Percentiles rank a stretch among this genome's conserved stretches.
Evolutionary conservation across 108 stramenopile genomes (phyloP).

Genomic region (Pseudonitzschia pungens): DNA sequence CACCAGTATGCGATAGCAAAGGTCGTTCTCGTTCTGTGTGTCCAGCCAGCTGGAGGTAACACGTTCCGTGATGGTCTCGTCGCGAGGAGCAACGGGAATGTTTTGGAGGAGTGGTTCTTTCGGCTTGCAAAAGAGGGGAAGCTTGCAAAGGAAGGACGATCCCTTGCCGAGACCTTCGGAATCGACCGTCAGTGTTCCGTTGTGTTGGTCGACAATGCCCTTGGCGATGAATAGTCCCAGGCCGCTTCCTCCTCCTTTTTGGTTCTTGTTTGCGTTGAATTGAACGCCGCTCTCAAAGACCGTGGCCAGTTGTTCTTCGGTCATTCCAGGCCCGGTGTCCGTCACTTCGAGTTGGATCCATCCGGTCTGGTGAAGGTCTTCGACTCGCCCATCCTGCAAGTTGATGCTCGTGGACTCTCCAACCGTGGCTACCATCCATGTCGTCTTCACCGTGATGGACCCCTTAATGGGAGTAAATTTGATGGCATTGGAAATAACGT

Average conservation of each 20-base stretch:
- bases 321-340: conserved; percentile 55
- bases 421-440: background rate
- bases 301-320: conserved; percentile 25
- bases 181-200: conserved; percentile 36
- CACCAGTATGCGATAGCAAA: conserved; percentile 18
- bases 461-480: conserved; percentile 29
- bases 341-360: conserved; percentile 32
- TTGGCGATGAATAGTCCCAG: conserved; percentile 61
- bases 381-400: conserved; percentile 19
- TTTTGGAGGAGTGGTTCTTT: background rate
- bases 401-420: background rate
- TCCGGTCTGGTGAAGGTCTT: conserved; percentile 21
- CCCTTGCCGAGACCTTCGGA: conserved; percentile 44
- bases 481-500: conserved; percentile 30
- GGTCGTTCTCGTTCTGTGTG: background rate
- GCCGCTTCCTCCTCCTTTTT: conserved; percentile 60
- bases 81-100: background rate
- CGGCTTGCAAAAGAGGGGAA: conserved; percentile 39
- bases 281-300: conserved; percentile 52
- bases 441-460: conserved; percentile 15
- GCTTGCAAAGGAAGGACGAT: conserved; percentile 30
- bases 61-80: background rate
- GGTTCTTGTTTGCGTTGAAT: conserved; percentile 55
- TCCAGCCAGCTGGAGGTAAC: background rate
- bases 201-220: conserved; percentile 48